Percentiles rank a stretch among this genome's conserved stretches.
Evolutionary conservation across 345 rosid genomes (phyloP).

Genomic region (Litchi chinensis): DNA sequence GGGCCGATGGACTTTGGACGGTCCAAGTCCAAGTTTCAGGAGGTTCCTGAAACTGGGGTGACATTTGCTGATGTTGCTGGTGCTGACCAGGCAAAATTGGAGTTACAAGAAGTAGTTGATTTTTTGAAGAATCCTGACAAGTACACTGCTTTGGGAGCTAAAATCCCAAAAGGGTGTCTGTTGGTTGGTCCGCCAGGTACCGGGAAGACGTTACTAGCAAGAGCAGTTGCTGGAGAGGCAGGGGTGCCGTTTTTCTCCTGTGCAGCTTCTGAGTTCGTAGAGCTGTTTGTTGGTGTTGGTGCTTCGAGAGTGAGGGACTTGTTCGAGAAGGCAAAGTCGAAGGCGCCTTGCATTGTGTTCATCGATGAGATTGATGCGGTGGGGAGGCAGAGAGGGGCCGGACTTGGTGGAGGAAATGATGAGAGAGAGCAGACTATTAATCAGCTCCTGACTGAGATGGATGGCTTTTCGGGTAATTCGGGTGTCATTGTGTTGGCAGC

Average conservation of each 20-base stretch:
- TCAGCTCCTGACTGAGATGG: slow-evolving; percentile 90
- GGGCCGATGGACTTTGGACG: slow-evolving; percentile 89
- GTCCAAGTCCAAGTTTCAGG: slow-evolving; percentile 78
- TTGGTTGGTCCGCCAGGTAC: slow-evolving; percentile 85
- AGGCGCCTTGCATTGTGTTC: slow-evolving; percentile 82
- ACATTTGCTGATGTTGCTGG: slow-evolving; percentile 81
- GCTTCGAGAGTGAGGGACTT: slow-evolving; percentile 89
- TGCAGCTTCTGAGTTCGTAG: slow-evolving; percentile 82
- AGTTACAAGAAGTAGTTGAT: slow-evolving; percentile 81
- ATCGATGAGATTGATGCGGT: slow-evolving; percentile 95
- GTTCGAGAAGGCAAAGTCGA: slow-evolving; percentile 82
- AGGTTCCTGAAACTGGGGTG: slow-evolving; percentile 84
- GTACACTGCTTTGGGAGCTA: slow-evolving; percentile 84
- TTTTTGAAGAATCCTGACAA: slow-evolving; percentile 82
- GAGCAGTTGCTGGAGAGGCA: slow-evolving; percentile 91
- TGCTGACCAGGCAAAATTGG: slow-evolving; percentile 80
- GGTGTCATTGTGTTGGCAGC: slow-evolving; percentile 96
- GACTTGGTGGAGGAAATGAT: slow-evolving; percentile 91
- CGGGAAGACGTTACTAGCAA: slow-evolving; percentile 79
- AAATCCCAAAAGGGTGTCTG: slow-evolving; percentile 82
- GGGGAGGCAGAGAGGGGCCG: slow-evolving; percentile 95
- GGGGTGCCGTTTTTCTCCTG: slow-evolving; percentile 86
- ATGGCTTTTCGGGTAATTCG: slow-evolving; percentile 82
- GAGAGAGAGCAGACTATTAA: slow-evolving; percentile 93
- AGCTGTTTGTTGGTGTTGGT: slow-evolving; percentile 86